Base-by-base conservation (phyloP, 2,329 filamentous ascomycete species). In the Microsporum canis region DNA sequence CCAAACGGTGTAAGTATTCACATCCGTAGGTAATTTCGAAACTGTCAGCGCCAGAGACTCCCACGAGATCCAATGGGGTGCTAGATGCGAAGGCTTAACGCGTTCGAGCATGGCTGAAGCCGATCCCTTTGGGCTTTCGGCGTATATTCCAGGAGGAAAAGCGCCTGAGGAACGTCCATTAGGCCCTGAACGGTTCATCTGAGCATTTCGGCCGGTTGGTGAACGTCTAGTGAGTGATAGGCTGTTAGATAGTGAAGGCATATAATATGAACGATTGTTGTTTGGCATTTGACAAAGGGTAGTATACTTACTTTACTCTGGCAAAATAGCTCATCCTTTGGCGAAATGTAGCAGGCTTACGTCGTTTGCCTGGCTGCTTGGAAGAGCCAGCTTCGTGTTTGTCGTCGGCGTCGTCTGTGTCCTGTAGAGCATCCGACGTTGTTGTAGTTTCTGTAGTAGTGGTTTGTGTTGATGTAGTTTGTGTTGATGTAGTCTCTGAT, bases 1-100 rank as follows among this genome's bases (percentile, higher is more conserved):
- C 70, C 79, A 83, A 1, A 89, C 65, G 3, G 68, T 68, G 5
- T 69, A 68, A 0, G 76, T 76, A 33, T 66, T 74, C 5, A 68
- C 66, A 27, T 71, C 67, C 5, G 57, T 47, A 0, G 77, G 76
- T 3, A 80, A 59, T 3, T 68, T 66, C 1, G 57, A 63, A 7
- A 79, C 55, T 23, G 62, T 70, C n/a, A 78, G 60, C 3, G 69
- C 69, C 6, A 78, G 64, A 0, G 73, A 74, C 3, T 73, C 70
- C 74, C 74, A 76, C 5, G 58, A 63, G 33, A 63, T 71, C 78
- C 77, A 80, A 12, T 65, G 64, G 1, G 66, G 57, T 29, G 64
- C 58, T 3, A 69, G 58, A 23, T 49, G 31, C 23, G 58, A 7
- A 10, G 14, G 45, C 27, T 51, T 47, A 17, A 29, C 29, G 51